Base-by-base conservation (phyloP, 2,329 filamentous ascomycete genomes). In the Aureobasidium melanogenum region DNA sequence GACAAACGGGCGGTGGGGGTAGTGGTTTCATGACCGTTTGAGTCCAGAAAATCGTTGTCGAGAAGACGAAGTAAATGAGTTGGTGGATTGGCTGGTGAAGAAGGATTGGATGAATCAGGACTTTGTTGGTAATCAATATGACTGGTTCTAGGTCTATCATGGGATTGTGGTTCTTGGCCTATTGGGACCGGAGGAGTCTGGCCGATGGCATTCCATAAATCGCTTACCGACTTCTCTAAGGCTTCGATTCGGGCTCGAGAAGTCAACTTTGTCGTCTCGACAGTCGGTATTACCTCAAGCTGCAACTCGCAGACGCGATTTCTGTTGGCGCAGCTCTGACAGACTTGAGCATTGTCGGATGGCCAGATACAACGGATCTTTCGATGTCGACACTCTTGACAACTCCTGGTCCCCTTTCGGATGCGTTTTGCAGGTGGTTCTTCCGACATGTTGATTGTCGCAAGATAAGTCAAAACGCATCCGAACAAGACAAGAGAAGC, bases 291-390 rank as follows among this genome's bases (percentile, higher is more conserved):
- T 24, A 63, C 62, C 39, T 64, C 66, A 10, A 61, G 32, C 56
- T 69, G 68, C 30, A 64, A 57, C 51, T 65, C 51, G 54, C 68
- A 69, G 24, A 56, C 41, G 17, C 66, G 60, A 9, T 60, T 63
- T 17, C 64, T 63, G 28, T 62, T 61, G 39, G 63, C 56, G 56
- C 67, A 67, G 46, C 63, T 62, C 43, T 64, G 63, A 54, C 68
- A 69, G 10, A 58, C 60, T 32, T 58, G 54, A 36, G 68, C 68
- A 54, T 67, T 61, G 26, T 64, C 66, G 34, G 64, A 51, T 5
- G 57, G 62, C 65, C 68, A 70, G 38, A 70, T 66, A 60, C 70
- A 72, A 10, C 66, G 65, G 17, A 69, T 67, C 63, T 72, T 71
- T 19, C 70, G 69, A 32, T 69, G 19, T 38, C 54, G 68, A 70